Percentiles rank a stretch among this genome's conserved stretches.
Conservation (phyloP, 177 flowering plant genomes). For the Tripterygium wilfordii region DNA sequence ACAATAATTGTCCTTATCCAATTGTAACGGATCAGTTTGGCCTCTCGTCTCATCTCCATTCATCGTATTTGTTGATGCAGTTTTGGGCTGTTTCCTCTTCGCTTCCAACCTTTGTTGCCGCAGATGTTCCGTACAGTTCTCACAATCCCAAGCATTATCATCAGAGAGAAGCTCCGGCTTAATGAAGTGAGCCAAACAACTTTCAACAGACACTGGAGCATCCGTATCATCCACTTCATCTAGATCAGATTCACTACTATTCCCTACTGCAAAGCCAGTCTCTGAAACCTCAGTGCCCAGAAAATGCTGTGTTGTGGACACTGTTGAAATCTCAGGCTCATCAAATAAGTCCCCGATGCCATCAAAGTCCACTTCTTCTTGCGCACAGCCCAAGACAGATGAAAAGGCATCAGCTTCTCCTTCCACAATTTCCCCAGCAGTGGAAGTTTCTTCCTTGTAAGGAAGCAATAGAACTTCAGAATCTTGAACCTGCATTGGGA, state of each 20-base stretch:
- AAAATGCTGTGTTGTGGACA: conserved; percentile 23
- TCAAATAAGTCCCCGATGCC: conserved; percentile 80
- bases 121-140: conserved; percentile 57
- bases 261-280: conserved; percentile 34
- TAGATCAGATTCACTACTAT: conserved; percentile 76
- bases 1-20: conserved; percentile 6
- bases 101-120: conserved; percentile 21
- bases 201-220: conserved; percentile 81
- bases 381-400: conserved; percentile 24
- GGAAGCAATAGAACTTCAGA: conserved; percentile 65
- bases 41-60: conserved; percentile 22
- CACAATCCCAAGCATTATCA: conserved; percentile 96
- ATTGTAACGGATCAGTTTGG: conserved; percentile 5
- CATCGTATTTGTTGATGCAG: conserved; percentile 3
- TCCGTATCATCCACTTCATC: conserved; percentile 80
- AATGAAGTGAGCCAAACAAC: conserved; percentile 68
- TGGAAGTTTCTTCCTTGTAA: conserved; percentile 46
- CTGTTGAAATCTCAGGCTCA: conserved; percentile 62
- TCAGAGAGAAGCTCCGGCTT: conserved; percentile 75
- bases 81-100: conserved; percentile 15
- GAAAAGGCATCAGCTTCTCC: conserved; percentile 46
- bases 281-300: conserved; percentile 19
- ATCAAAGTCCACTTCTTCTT: conserved; percentile 56
- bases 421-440: conserved; percentile 15
- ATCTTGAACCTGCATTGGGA: conserved; percentile 46